Conservation (phyloP, 75 land plant species). For the Pinus albicaulis region DNA sequence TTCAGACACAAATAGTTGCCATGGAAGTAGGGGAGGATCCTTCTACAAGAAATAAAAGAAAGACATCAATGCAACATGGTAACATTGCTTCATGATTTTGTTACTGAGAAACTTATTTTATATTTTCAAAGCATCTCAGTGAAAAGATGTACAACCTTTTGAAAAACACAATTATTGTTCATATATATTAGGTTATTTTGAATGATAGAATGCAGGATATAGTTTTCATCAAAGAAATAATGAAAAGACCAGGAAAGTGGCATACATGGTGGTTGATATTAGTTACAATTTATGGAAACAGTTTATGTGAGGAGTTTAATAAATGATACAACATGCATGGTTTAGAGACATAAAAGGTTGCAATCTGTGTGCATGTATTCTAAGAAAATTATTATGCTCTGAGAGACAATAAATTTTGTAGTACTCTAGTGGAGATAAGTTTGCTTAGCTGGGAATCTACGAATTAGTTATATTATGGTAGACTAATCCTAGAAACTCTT, state of each 20-base stretch:
- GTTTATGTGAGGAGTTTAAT: not conserved
- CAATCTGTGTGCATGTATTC: no score
- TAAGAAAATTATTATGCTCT: not conserved
- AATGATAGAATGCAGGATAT: not conserved
- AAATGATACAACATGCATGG: not conserved
- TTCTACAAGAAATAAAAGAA: conserved; percentile 31
- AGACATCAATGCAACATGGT: conserved; percentile 61
- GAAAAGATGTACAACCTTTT: not conserved
- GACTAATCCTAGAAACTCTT: not conserved
- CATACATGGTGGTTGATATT: not conserved
- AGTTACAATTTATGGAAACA: no score
- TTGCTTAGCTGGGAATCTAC: not conserved
- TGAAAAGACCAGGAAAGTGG: not conserved
- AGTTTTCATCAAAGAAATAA: not conserved
- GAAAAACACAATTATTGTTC: not conserved
- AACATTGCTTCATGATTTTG: not conserved
- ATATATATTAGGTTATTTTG: not conserved
- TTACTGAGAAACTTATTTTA: not conserved
- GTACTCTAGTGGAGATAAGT: not conserved
- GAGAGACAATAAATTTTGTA: not conserved
- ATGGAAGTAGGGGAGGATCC: conserved; percentile 55
- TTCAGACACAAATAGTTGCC: conserved; percentile 64
- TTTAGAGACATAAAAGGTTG: not conserved
- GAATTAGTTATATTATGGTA: not conserved
- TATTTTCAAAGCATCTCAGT: not conserved